Conservation (phyloP, 129 eudicot genomes). For the Artemisia tridentata region DNA sequence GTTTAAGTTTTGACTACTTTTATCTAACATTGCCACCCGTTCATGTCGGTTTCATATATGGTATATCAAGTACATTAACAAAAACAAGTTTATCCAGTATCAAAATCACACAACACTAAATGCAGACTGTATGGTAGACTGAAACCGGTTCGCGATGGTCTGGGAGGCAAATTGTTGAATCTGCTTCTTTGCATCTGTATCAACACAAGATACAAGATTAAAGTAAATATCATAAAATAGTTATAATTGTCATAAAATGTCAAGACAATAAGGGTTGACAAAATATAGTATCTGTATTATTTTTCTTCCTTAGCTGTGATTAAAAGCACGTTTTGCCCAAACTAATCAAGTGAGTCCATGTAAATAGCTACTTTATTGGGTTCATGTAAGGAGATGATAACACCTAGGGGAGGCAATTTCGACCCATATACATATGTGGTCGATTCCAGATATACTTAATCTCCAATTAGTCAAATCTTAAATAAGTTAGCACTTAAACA, state of each 20-base stretch:
- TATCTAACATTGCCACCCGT: slow-evolving; percentile 10
- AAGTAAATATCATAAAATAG: not conserved
- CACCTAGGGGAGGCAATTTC: not conserved
- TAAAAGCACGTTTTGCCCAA: not conserved
- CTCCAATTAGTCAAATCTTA: too few relatives aligned
- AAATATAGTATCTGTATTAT: not conserved
- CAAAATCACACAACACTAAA: slow-evolving; percentile 70
- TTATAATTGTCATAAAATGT: slow-evolving; percentile 2
- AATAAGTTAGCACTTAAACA: too few relatives aligned
- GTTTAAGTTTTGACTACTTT: slow-evolving; percentile 6
- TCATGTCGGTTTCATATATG: not conserved
- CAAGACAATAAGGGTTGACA: not conserved
- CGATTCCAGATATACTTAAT: too few relatives aligned
- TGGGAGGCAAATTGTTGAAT: slow-evolving; percentile 94
- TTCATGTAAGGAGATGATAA: too few relatives aligned
- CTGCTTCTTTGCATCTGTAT: slow-evolving; percentile 99
- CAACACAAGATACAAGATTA: slow-evolving; percentile 9
- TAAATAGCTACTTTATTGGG: not conserved
- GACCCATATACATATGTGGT: too few relatives aligned
- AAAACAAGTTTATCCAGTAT: slow-evolving; percentile 6
- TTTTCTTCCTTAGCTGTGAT: not conserved
- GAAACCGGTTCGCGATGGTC: slow-evolving; percentile 71
- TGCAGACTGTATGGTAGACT: slow-evolving; percentile 75
- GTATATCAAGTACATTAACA: slow-evolving; percentile 28
- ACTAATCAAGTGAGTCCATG: not conserved